Conservation (phyloP, 164 flowering plant genomes). For the Cinnamomum chago region DNA sequence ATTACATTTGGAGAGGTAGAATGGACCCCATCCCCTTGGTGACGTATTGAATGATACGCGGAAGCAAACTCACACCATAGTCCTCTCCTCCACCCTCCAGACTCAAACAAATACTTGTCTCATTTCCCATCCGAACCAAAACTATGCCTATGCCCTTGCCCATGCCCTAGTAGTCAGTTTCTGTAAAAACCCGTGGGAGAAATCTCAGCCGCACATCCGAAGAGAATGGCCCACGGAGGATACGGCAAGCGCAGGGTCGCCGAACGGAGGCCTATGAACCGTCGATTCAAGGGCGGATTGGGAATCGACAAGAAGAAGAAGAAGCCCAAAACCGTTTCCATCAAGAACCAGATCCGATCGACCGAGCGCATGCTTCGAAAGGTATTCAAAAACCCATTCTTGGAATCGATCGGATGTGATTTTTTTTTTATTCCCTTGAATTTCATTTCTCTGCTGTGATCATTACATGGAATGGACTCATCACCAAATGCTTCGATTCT, state of each 20-base stretch:
- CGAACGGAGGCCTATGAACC: slow-evolving; percentile 33
- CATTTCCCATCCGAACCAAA: not conserved
- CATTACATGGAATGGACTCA: not conserved
- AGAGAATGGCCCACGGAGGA: slow-evolving; percentile 78
- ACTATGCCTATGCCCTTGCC: too few species aligned
- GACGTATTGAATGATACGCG: not conserved
- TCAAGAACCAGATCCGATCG: slow-evolving; percentile 94
- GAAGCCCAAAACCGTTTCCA: slow-evolving; percentile 56
- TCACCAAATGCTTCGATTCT: too few species aligned
- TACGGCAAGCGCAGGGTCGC: slow-evolving; percentile 59
- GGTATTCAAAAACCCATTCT: slow-evolving; percentile 28
- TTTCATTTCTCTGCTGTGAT: not conserved
- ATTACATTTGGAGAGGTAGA: too few species aligned
- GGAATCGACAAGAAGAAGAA: slow-evolving; percentile 32
- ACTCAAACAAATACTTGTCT: not conserved
- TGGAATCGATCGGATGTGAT: not conserved
- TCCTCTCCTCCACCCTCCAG: not conserved
- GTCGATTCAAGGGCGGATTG: slow-evolving; percentile 41
- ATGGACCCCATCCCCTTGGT: too few species aligned
- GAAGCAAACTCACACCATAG: not conserved
- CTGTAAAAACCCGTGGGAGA: too few species aligned
- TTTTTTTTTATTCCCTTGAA: not conserved
- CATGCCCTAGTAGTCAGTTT: not conserved
- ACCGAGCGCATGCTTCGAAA: slow-evolving; percentile 70
- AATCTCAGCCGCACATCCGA: not conserved